Base-by-base conservation (phyloP, 2,329 filamentous ascomycete genomes). In the Trichophyton benhamiae region DNA sequence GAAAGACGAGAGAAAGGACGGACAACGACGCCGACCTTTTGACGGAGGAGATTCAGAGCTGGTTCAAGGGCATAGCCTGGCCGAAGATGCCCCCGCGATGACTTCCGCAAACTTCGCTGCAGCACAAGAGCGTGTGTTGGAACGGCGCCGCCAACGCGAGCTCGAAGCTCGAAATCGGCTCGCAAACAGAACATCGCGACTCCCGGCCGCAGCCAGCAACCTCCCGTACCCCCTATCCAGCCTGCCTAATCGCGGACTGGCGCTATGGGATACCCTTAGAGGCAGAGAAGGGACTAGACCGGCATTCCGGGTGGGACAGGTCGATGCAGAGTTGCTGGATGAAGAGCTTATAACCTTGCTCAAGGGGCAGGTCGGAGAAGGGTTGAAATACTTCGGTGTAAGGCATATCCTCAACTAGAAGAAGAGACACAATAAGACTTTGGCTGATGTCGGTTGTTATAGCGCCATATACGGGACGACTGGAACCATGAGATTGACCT, bases 261-360 rank as follows among this genome's bases (percentile, higher is more conserved):
- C 71, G 67, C 62, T 83, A 60, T 95, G 88, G 89, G 83, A 91
- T 70, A 77, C 81, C 3, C 76, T 92, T 48, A 83, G 83, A 44
- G 86, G 87, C 4, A 84, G 88, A 63, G 86, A 91, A 70, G 89
- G 90, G 52, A 92, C 88, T 25, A 80, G 85, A 15, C 92, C 94
- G 3, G 87, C 89, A 9, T 96, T 96, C 72, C 86, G 94, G 60
- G 94, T 99, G 30, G 91, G 92, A 30, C 94, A 99, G 76, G 89
- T 97, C 49, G 94, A 99, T 74, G 91, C 94, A 42, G 94, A 97
- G 74, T 79, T 99, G 58, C 81, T 99, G 17, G 94, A 99, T 73
- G 90, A 96, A 71, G 94, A 97, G 76, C 80, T 99, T 53, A 80
- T 97, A 25, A 83, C 84, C n/a, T 80, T 97, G 66, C 78, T 99